Base-by-base conservation (phyloP, 2,329 filamentous ascomycete species). In the Lomentospora prolificans region DNA sequence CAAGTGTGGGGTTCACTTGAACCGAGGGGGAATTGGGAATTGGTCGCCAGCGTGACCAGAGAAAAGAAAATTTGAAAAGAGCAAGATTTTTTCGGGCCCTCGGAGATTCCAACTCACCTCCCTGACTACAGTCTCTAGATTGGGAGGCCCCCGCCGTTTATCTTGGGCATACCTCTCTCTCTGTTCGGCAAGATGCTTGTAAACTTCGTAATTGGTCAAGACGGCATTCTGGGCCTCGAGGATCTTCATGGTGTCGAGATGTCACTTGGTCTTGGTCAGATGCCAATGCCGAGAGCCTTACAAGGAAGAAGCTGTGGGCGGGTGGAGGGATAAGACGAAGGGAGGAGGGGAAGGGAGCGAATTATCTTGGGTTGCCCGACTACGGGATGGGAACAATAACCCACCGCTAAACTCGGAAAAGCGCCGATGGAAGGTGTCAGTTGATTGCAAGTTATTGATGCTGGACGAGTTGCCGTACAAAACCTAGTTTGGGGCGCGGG, bases 161-260 rank as follows among this genome's bases (percentile, higher is more conserved):
- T 72, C 68, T 44, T 72, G 69, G 63, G 79, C 75, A 62, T 82
- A 79, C 51, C 72, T 70, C 56, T 72, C 69, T 53, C 75, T 75
- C 63, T 82, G 79, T 50, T 84, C 77, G 4, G 71, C 70, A 39
- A 90, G 70, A 62, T 88, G 85, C 57, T 78, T 74, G 63, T 84
- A 84, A 60, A 90, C 85, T 73, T 90, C 87, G 60, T 81, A 85
- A 68, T 90, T 90, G 66, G 82, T 81, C 64, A 90, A 74, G 44
- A 85, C 77, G 4, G 84, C 85, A 28, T 81, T 81, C 66, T 89
- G 85, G 3, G 85, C 75, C 64, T 87, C 85, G 62, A 89, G 71
- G 64, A 90, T 80, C 78, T 88, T 85, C 82, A 86, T 84, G 19
- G 33, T 67, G 62, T 52, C 22, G 19, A 12, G 10, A 8, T 51